phyloP scores from a whole-genome alignment of 805 yeast species.

The Pichia ethanolica region DNA sequence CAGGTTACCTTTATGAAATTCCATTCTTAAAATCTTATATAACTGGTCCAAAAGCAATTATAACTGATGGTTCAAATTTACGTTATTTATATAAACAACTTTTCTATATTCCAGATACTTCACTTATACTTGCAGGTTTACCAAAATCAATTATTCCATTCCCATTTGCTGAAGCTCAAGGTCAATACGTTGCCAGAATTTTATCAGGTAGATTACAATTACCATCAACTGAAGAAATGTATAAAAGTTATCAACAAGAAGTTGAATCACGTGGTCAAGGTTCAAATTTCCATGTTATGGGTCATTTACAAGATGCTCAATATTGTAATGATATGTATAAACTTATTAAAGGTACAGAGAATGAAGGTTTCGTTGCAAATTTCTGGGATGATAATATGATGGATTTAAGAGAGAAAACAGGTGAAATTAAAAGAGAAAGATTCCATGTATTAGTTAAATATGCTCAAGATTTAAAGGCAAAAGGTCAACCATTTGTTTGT shows the following conservation, averaged over 20 bases:
- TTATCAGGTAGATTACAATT: constrained; percentile 36
- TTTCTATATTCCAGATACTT: constrained; percentile 39
- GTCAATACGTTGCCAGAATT: constrained; percentile 34
- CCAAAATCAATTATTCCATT: constrained; percentile 43
- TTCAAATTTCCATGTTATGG: constrained; percentile 43
- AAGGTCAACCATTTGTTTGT: constrained; percentile 20
- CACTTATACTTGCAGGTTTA: constrained; percentile 35
- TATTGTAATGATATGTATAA: constrained; percentile 43
- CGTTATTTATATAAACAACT: constrained; percentile 38
- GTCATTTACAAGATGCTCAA: constrained; percentile 50
- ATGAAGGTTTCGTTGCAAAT: constrained; percentile 27
- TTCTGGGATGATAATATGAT: constrained; percentile 23
- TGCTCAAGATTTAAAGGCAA: constrained; percentile 19
- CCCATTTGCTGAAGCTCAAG: constrained; percentile 44
- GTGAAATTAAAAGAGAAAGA: constrained; percentile 23
- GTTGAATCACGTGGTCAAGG: constrained; percentile 39
- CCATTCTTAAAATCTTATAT: constrained; percentile 47
- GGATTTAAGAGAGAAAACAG: constrained; percentile 21
- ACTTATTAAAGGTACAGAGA: constrained; percentile 30
- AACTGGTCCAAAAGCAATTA: constrained; percentile 20
- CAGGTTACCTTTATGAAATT: constrained; percentile 63
- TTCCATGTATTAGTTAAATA: constrained; percentile 22
- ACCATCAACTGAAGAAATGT: constrained; percentile 34
- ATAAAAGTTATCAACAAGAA: constrained; percentile 26
- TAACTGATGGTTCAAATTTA: constrained; percentile 31